Percentiles rank a stretch among this genome's conserved stretches.
phyloP scores from a whole-genome alignment of 1,284 basidiomycete species.

The Marasmius oreades region DNA sequence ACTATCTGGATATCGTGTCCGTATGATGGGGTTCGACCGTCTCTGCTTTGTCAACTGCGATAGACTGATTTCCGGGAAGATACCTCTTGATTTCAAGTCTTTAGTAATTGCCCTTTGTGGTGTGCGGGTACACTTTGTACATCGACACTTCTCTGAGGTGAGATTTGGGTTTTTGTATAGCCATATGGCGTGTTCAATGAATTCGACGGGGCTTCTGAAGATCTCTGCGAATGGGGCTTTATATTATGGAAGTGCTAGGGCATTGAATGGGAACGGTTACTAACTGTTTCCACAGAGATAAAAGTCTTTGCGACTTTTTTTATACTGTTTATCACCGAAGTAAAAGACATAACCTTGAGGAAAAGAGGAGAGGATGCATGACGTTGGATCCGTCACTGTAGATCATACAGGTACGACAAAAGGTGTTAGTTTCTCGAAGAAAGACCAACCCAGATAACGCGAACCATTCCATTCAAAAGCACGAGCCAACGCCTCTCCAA shows the following conservation, averaged over 20 bases:
- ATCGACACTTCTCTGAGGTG: not conserved
- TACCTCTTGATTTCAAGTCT: not conserved
- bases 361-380: no score
- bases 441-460: no score
- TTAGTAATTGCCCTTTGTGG: not conserved
- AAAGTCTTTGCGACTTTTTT: no score
- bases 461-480: not conserved
- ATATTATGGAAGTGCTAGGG: not conserved
- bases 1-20: no score
- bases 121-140: not conserved
- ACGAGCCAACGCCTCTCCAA: not conserved
- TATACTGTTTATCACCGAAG: no score
- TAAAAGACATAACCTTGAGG: no score
- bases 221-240: not conserved
- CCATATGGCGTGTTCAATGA: not conserved
- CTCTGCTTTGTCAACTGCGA: not conserved
- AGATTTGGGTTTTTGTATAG: not conserved
- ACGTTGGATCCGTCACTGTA: no score
- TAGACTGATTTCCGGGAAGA: not conserved
- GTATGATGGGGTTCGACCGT: no score
- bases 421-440: no score
- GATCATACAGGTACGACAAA: no score
- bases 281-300: not conserved
- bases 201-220: not conserved
- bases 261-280: not conserved